A percentile compares a stretch with the other conserved stretches of the same genome.
phyloP scores from a whole-genome alignment of 768 basidiomycete species.

The Lentinula aciculospora region DNA sequence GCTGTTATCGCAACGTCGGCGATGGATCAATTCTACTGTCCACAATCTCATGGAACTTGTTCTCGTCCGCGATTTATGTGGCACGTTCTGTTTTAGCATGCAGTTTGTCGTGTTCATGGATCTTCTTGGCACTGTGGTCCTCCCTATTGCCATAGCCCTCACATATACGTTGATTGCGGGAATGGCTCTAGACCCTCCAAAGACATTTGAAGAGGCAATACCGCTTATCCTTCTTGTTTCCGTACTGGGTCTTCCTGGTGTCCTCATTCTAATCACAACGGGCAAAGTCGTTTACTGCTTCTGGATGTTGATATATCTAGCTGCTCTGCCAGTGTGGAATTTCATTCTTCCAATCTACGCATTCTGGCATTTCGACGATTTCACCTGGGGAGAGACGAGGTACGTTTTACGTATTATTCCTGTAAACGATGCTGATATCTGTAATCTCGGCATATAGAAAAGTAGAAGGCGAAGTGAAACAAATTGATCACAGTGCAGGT shows the following conservation, averaged over 20 bases:
- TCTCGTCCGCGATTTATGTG: conserved; percentile 92
- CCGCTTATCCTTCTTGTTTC: conserved; percentile 85
- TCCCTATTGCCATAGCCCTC: conserved; percentile 89
- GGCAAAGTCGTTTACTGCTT: conserved; percentile 92
- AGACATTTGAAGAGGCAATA: conserved; percentile 86
- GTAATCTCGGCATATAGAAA: conserved; percentile 47
- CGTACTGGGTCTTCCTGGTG: conserved; percentile 88
- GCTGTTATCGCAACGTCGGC: conserved; percentile 91
- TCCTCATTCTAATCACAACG: conserved; percentile 92
- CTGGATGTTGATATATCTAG: conserved; percentile 96
- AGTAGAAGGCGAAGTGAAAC: conserved; percentile 88
- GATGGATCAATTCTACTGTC: conserved; percentile 99
- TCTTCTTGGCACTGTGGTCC: conserved; percentile 82
- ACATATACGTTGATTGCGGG: conserved; percentile 86
- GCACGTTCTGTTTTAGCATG: conserved; percentile 99
- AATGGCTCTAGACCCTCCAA: conserved; percentile 76
- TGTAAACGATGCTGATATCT: conserved; percentile 9
- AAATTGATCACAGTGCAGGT: conserved; percentile 69
- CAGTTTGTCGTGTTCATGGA: conserved; percentile 99
- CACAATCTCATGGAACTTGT: conserved; percentile 99
- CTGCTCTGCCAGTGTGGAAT: conserved; percentile 95
- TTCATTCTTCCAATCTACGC: conserved; percentile 91
- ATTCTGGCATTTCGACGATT: conserved; percentile 99
- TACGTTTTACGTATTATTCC: conserved; percentile 26
- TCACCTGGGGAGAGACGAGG: conserved; percentile 99